A percentile compares a stretch with the other conserved stretches of the same genome.
Evolutionary conservation across 2,329 filamentous ascomycete genomes (phyloP).

Genomic region (Cercospora canescens): DNA sequence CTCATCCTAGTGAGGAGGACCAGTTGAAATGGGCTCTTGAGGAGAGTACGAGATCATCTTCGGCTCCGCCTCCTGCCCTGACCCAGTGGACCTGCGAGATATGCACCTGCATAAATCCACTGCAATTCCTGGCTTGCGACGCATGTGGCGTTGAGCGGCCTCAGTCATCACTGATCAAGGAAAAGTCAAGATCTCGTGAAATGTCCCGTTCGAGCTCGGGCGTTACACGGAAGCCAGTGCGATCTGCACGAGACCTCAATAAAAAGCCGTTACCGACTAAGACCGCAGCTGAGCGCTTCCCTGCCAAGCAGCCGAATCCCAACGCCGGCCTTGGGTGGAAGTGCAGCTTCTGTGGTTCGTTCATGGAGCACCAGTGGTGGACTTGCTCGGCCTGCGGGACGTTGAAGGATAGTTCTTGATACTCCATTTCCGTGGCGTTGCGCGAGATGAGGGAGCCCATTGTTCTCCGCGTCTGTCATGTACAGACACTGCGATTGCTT

Average conservation of each 20-base stretch:
- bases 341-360: slow-evolving; percentile 58
- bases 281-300: slow-evolving; percentile 11
- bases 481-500: background rate
- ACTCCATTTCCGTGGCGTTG: background rate
- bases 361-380: slow-evolving; percentile 67
- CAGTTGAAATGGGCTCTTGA: slow-evolving; percentile 40
- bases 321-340: slow-evolving; percentile 58
- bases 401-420: slow-evolving; percentile 54
- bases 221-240: slow-evolving; percentile 23
- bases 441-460: background rate
- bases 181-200: slow-evolving; percentile 6
- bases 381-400: slow-evolving; percentile 61
- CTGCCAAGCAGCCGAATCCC: slow-evolving; percentile 32
- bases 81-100: slow-evolving; percentile 59
- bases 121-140: slow-evolving; percentile 61
- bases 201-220: background rate
- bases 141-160: slow-evolving; percentile 60
- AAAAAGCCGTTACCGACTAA: background rate
- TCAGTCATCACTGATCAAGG: slow-evolving; percentile 35
- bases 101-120: slow-evolving; percentile 63
- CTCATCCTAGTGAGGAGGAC: slow-evolving; percentile 35
- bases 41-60: slow-evolving; percentile 28
- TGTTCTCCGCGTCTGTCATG: background rate
- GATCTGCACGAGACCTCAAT: slow-evolving; percentile 2
- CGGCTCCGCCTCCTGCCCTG: background rate